Evolutionary conservation across 164 flowering plant species (phyloP).

Genomic region (Macadamia integrifolia): DNA sequence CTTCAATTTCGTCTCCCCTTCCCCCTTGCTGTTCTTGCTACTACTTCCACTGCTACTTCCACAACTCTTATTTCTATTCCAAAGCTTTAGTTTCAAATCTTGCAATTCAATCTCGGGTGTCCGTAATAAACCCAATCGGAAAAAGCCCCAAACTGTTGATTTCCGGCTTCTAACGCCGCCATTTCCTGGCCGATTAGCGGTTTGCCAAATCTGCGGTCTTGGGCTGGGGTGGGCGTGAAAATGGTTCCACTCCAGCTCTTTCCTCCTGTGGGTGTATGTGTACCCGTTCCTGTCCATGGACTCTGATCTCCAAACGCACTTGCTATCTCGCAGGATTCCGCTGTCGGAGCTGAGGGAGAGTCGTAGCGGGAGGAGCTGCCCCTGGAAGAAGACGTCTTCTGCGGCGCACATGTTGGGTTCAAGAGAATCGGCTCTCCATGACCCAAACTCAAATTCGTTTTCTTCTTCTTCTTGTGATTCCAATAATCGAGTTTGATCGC

Average conservation of each 20-base stretch:
- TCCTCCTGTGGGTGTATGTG: slow-evolving; percentile 38
- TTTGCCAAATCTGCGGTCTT: slow-evolving; percentile 38
- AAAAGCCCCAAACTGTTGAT: slow-evolving; percentile 48
- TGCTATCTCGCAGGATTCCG: slow-evolving; percentile 13
- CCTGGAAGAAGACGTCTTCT: slow-evolving; percentile 69
- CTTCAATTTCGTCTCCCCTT: slow-evolving; percentile 6
- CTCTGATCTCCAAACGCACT: slow-evolving; percentile 42
- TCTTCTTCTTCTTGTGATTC: not conserved
- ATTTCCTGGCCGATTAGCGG: slow-evolving; percentile 9
- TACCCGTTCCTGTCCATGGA: slow-evolving; percentile 44
- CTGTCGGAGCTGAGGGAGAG: slow-evolving; percentile 47
- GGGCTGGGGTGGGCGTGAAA: slow-evolving; percentile 61
- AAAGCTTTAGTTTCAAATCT: slow-evolving; percentile 27
- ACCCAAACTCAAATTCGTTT: slow-evolving; percentile 51
- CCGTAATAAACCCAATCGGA: slow-evolving; percentile 49
- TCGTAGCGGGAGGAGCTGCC: slow-evolving; percentile 70
- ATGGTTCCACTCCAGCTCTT: slow-evolving; percentile 16
- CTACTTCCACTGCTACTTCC: slow-evolving; percentile 17
- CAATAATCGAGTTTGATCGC: not conserved
- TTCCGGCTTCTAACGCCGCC: slow-evolving; percentile 10
- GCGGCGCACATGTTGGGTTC: slow-evolving; percentile 62
- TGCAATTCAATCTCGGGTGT: slow-evolving; percentile 57
- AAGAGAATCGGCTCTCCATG: slow-evolving; percentile 18
- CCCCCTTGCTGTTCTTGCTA: not conserved
- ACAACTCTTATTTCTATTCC: slow-evolving; percentile 34